Evolutionary conservation across 2,329 filamentous ascomycete species (phyloP).

Genomic region (Fusarium brevicatenulatum): DNA sequence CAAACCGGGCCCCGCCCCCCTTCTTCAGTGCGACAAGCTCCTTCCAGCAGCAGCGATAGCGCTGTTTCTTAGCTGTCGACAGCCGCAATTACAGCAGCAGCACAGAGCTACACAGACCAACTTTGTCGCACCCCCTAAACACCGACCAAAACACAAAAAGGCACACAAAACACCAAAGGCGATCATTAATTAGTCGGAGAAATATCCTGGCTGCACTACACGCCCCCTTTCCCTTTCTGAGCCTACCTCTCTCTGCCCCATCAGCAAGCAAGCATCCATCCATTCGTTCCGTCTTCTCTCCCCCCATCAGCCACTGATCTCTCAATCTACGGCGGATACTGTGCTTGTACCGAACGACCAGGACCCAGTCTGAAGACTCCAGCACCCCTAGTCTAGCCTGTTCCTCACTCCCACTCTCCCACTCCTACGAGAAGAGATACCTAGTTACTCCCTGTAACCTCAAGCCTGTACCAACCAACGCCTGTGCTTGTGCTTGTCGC

Average conservation of each 20-base stretch:
- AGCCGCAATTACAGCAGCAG: neutral
- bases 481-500: constrained; percentile 8
- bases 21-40: constrained; percentile 12
- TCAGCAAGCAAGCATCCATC: constrained; percentile 1
- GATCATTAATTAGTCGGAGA: constrained; percentile 41
- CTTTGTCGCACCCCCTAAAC: constrained; percentile 17
- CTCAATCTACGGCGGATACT: constrained; percentile 15
- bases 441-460: neutral
- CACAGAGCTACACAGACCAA: neutral
- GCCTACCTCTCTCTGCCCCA: neutral
- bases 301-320: constrained; percentile 16
- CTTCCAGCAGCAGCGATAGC: constrained; percentile 4
- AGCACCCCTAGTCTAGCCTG: constrained; percentile 33
- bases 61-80: neutral
- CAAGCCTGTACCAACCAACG: neutral
- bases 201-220: constrained; percentile 32
- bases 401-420: constrained; percentile 3
- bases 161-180: constrained; percentile 23
- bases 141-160: constrained; percentile 7
- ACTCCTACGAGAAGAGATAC: neutral
- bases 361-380: constrained; percentile 12
- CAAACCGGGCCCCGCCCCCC: neutral
- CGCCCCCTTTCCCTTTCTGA: constrained; percentile 18
- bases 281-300: constrained; percentile 17
- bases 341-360: constrained; percentile 4